These are phyloP conservation scores for Ascomycota sp. DNA, from an alignment of 2,329 filamentous ascomycete genomes.

Conservation along the genomic window DNA sequence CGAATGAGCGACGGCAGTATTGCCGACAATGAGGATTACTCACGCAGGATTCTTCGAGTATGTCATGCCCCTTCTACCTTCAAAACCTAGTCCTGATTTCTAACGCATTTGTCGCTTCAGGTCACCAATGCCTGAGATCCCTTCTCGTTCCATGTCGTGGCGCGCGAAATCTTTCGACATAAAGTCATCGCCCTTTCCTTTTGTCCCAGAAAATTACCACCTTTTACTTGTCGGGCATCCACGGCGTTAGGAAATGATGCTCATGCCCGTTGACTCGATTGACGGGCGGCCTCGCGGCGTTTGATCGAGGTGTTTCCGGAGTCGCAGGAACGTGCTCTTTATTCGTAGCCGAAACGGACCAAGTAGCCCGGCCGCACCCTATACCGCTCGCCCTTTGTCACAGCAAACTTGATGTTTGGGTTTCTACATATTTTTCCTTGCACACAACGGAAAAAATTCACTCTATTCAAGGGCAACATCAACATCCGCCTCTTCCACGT, in stretches of 20 bases:
- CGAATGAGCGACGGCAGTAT: conserved; percentile 88
- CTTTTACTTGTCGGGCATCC: conserved; percentile 14
- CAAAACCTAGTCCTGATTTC: not conserved
- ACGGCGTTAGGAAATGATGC: conserved; percentile 20
- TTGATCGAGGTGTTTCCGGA: conserved; percentile 9
- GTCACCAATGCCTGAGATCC: conserved; percentile 34
- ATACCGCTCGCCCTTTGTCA: no score
- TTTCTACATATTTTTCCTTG: no score
- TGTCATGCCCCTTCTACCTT: conserved; percentile 9
- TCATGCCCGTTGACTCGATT: conserved; percentile 14
- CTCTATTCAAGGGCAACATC: no score
- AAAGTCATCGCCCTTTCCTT: conserved; percentile 10
- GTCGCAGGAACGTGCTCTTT: conserved; percentile 15
- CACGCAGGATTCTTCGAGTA: conserved; percentile 84
- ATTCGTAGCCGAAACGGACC: conserved; percentile 1
- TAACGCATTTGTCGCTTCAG: conserved; percentile 9
- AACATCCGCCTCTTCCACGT: no score
- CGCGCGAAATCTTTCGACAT: conserved; percentile 3
- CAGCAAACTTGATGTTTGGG: no score
- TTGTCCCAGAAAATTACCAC: conserved; percentile 4
- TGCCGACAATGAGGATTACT: conserved; percentile 92
- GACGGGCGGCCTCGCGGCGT: conserved; percentile 17
- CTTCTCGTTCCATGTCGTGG: conserved; percentile 2
- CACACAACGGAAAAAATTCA: no score
- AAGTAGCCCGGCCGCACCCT: no score